Evolutionary conservation across 1,284 basidiomycete species (phyloP), one percentile per base, ranked within the genome.

Genomic region (Rhodotorula sp.): DNA sequence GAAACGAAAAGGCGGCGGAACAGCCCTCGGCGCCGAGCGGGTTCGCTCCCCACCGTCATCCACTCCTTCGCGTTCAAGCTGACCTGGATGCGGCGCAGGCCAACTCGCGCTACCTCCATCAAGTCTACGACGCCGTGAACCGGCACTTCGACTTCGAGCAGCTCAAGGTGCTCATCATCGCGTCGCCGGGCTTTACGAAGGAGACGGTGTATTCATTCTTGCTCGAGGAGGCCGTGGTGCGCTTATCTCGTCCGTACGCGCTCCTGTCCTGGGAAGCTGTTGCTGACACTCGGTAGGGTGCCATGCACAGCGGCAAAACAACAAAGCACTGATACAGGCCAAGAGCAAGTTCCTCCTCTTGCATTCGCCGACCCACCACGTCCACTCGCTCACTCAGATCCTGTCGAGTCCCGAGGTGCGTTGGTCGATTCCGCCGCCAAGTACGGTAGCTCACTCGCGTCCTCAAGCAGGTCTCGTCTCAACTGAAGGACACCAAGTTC

Each of bases 401-500:
- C 81, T 99, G 75, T 90, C 94, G 77, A 95, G 92, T 78, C 93
- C 95, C 0, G 91, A 95, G 83, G 92, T 93, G 73, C 60, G 83
- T 55, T 24, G 8, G 20, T 36, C 19, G 13, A 20, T 56, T 56
- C 47, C 51, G 44, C 2, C 24, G 24, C 22, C 52, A 17, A 22
- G 19, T 5, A 24, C 5, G 9, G 51, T 15, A 15, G 11, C n/a
- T 29, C 3, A 52, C 1, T 10, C 51, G 29, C 51, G 3, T 51
- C 9, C 27, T 19, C 24, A 56, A 59, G 24, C 71, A 90, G 89
- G 84, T 91, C 63, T 82, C 84, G 8, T 80, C 86, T 6, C 91
- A 90, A 75, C 82, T 99, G 63, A 94, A 95, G 79, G 95, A 98
- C 75, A 97, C 96, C 22, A 99, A 99, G 79, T 99, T 99, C 81